A percentile compares a stretch with the other conserved stretches of the same genome.
Evolutionary conservation across 2,329 filamentous ascomycete species (phyloP).

Genomic region (Cytospora piceae): DNA sequence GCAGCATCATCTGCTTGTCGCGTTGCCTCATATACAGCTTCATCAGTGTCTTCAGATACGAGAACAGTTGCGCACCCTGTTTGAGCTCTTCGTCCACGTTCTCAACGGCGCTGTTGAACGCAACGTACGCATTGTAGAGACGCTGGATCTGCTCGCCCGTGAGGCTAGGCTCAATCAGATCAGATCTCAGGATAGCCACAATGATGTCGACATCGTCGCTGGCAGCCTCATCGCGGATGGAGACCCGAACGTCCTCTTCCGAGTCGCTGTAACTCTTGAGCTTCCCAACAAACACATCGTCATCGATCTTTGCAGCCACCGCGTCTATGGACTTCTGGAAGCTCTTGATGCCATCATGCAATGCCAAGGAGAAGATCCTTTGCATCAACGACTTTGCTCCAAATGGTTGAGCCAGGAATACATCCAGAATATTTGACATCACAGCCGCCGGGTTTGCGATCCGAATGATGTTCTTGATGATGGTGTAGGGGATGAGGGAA

Average conservation of each 20-base stretch:
- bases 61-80: constrained; percentile 88
- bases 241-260: constrained; percentile 73
- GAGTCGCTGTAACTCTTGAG: constrained; percentile 78
- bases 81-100: constrained; percentile 87
- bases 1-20: constrained; percentile 97
- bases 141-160: constrained; percentile 76
- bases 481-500: constrained; percentile 87
- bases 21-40: constrained; percentile 90
- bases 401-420: constrained; percentile 95
- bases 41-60: constrained; percentile 89
- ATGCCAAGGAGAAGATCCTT: constrained; percentile 88
- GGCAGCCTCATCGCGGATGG: constrained; percentile 73
- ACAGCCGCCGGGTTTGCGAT: constrained; percentile 96
- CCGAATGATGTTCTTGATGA: constrained; percentile 95
- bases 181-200: constrained; percentile 81
- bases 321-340: constrained; percentile 87
- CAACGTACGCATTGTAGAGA: constrained; percentile 92
- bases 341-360: constrained; percentile 85
- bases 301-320: constrained; percentile 77
- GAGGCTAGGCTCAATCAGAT: constrained; percentile 73
- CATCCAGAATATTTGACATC: constrained; percentile 92
- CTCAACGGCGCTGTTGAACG: constrained; percentile 93
- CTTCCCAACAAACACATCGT: constrained; percentile 78
- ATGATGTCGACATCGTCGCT: constrained; percentile 81
- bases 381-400: constrained; percentile 89